These are phyloP conservation scores for Starmerella etchellsii DNA, from an alignment of 805 yeast genomes.

Conservation along the genomic window DNA sequence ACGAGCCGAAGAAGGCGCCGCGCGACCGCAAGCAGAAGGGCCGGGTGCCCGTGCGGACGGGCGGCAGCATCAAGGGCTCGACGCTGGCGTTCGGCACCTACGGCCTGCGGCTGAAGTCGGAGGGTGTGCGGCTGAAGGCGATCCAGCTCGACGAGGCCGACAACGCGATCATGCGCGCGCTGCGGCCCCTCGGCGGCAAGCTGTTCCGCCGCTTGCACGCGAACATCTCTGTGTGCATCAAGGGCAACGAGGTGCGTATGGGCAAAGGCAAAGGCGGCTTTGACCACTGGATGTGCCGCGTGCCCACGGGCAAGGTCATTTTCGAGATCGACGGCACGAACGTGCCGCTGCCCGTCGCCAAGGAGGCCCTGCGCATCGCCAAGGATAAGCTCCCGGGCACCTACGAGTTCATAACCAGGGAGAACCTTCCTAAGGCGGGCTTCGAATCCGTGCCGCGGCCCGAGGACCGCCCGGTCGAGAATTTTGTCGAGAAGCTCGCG, in stretches of 20 bases:
- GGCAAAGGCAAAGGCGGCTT: conserved; percentile 98
- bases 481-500: conserved; percentile 43
- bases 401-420: conserved; percentile 64
- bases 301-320: conserved; percentile 86
- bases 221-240: conserved; percentile 80
- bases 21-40: conserved; percentile 81
- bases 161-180: conserved; percentile 65
- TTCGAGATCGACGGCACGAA: conserved; percentile 67
- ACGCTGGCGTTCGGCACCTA: conserved; percentile 66
- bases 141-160: conserved; percentile 86
- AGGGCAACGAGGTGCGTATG: conserved; percentile 99
- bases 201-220: conserved; percentile 72
- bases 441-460: conserved; percentile 37
- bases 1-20: conserved; percentile 50
- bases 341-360: conserved; percentile 79
- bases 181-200: conserved; percentile 60
- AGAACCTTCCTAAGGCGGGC: conserved; percentile 57
- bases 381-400: conserved; percentile 85
- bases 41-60: conserved; percentile 83
- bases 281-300: conserved; percentile 93
- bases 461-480: conserved; percentile 35
- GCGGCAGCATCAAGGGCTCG: conserved; percentile 86
- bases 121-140: conserved; percentile 76
- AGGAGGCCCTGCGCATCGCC: conserved; percentile 80
- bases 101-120: conserved; percentile 80